A percentile compares a stretch with the other conserved stretches of the same genome.
These are phyloP conservation scores for Picea sitchensis DNA, from an alignment of 75 land plant genomes.

Conservation along the genomic window DNA sequence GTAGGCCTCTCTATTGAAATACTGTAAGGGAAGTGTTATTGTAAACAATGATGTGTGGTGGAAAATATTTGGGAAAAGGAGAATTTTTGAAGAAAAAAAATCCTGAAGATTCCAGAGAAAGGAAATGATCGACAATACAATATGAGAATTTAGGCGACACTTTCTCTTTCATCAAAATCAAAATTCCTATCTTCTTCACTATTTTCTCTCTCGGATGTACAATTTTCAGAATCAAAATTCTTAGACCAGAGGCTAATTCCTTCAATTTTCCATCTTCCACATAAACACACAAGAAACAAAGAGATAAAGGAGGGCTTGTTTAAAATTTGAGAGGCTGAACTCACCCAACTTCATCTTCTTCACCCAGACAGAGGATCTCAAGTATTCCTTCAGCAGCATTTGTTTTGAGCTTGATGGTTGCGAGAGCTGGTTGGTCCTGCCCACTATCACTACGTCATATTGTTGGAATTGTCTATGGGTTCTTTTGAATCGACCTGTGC, in stretches of 20 bases:
- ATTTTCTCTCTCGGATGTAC: background rate
- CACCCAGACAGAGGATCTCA: conserved; percentile 74
- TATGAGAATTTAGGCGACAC: too few species aligned
- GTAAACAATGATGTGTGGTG: too few species aligned
- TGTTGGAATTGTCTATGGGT: conserved; percentile 37
- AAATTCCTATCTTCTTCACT: background rate
- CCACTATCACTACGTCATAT: conserved; percentile 67
- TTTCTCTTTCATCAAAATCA: background rate
- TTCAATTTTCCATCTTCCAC: background rate
- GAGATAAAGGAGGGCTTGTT: too few species aligned
- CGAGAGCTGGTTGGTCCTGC: conserved; percentile 68
- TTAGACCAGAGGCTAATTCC: conserved; percentile 3
- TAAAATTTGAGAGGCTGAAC: too few species aligned
- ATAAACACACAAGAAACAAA: too few species aligned
- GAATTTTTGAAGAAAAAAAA: too few species aligned
- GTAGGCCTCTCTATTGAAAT: too few species aligned
- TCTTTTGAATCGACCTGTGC: too few species aligned
- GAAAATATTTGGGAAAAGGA: too few species aligned
- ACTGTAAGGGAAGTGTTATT: too few species aligned
- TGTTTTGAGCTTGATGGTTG: conserved; percentile 87
- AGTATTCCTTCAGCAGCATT: conserved; percentile 55
- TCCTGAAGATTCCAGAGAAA: too few species aligned
- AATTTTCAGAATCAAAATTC: conserved; percentile 8
- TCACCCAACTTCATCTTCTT: conserved; percentile 92
- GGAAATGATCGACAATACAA: too few species aligned